Conservation (phyloP, 2,329 filamentous ascomycete genomes). For the Penicillium nordicum region DNA sequence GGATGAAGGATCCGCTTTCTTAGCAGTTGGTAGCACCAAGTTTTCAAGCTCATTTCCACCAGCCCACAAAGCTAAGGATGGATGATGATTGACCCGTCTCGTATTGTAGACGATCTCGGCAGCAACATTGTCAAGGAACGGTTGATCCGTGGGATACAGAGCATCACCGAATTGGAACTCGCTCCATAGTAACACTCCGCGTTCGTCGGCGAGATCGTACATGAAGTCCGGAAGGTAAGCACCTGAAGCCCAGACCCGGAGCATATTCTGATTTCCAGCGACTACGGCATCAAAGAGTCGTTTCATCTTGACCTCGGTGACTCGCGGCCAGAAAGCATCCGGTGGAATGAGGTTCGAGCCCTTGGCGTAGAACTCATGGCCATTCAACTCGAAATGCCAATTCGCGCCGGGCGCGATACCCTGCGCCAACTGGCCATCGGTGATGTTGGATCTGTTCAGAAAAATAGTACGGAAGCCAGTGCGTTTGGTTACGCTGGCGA, state of each 20-base stretch:
- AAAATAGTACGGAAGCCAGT: constrained; percentile 62
- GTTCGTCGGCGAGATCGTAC: constrained; percentile 61
- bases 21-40: constrained; percentile 46
- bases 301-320: constrained; percentile 52
- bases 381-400: constrained; percentile 66
- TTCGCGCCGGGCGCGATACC: constrained; percentile 58
- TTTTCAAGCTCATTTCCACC: constrained; percentile 61
- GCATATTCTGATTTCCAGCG: constrained; percentile 62
- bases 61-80: constrained; percentile 53
- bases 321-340: constrained; percentile 61
- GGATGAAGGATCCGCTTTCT: constrained; percentile 45
- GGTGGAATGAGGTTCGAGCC: constrained; percentile 63
- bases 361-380: constrained; percentile 62
- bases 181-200: constrained; percentile 60
- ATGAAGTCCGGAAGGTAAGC: constrained; percentile 61
- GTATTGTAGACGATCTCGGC: constrained; percentile 60
- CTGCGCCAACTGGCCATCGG: constrained; percentile 50
- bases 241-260: constrained; percentile 60
- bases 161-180: constrained; percentile 63
- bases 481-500: constrained; percentile 51
- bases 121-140: constrained; percentile 55
- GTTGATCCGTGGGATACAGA: constrained; percentile 54
- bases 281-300: constrained; percentile 55
- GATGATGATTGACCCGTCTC: constrained; percentile 60
- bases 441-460: constrained; percentile 55